Evolutionary conservation across 768 basidiomycete genomes (phyloP), one percentile per base, ranked within the genome.

Genomic region (Termitomyces sp.): DNA sequence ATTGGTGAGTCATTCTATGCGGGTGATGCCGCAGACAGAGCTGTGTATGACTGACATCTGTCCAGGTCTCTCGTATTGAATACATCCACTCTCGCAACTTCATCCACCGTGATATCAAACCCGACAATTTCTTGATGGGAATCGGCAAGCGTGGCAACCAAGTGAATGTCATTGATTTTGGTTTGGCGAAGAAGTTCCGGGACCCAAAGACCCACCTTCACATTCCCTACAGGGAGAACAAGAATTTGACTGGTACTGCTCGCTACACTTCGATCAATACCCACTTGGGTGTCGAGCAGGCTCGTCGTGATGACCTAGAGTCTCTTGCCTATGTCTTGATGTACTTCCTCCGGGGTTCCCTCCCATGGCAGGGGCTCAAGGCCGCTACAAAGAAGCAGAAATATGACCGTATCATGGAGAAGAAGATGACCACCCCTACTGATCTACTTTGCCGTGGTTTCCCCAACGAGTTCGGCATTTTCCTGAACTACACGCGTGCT

Each of bases 371-470:
- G 74, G 97, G 97, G 59, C 85, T 99, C 71, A 99, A 99, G 80
- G 97, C 97, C 59, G 96, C 96, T 42, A 99, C 97, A 59, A 99
- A 99, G 92, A 99, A 99, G 85, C 97, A 99, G 82, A 99, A 99
- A 80, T 98, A 98, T 74, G 97, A 98, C 75, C 89, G 97, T 60
- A 99, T 99, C 79, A 99, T 99, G 97, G 97, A 99, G 78, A 99
- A 99, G 86, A 99, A 99, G 86, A 98, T 99, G 94, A 98, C 97
- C 38, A 97, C 94, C 0, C 92, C 94, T 14, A 95, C 92, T 52
- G 94, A 98, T 71, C 80, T 96, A 58, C 86, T 99, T 30, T 98
- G 96, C 80, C 94, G 96, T 64, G 94, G 93, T n/a, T 98, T 97
- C 84, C 96, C 97, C 61, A 95, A 94, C 79, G 97, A 99, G 77